These are phyloP conservation scores for Inga laurina DNA, from an alignment of 306 rosid genomes.

Conservation along the genomic window DNA sequence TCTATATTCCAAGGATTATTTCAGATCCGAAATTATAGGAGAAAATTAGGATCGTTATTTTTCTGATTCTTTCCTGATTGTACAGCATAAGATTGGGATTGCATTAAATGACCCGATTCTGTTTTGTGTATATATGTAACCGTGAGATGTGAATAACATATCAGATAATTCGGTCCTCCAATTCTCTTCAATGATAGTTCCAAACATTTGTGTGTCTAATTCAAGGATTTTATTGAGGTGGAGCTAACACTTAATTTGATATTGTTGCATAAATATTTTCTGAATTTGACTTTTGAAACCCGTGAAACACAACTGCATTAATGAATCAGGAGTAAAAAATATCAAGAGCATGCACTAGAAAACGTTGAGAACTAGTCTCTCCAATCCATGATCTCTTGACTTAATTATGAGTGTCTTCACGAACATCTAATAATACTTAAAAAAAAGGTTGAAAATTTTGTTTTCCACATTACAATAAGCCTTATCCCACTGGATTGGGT, in stretches of 20 bases:
- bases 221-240: slow-evolving; percentile 4
- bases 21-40: too few relatives aligned
- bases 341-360: not conserved
- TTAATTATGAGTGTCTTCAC: not conserved
- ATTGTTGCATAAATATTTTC: not conserved
- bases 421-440: not conserved
- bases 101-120: too few relatives aligned
- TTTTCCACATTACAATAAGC: not conserved
- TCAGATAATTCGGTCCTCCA: too few relatives aligned
- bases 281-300: not conserved
- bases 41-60: too few relatives aligned
- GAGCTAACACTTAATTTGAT: slow-evolving; percentile 1
- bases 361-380: not conserved
- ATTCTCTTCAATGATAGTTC: not conserved
- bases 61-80: too few relatives aligned
- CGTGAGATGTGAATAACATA: too few relatives aligned
- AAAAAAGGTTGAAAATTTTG: not conserved
- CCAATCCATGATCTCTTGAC: not conserved
- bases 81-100: too few relatives aligned
- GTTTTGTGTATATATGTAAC: too few relatives aligned
- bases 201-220: not conserved
- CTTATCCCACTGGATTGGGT: too few relatives aligned
- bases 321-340: not conserved
- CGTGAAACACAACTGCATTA: not conserved
- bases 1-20: too few relatives aligned